Percentiles rank a stretch among this genome's conserved stretches.
These are phyloP conservation scores for Fusarium vanettenii DNA, from an alignment of 2,329 filamentous ascomycete species.

Conservation along the genomic window DNA sequence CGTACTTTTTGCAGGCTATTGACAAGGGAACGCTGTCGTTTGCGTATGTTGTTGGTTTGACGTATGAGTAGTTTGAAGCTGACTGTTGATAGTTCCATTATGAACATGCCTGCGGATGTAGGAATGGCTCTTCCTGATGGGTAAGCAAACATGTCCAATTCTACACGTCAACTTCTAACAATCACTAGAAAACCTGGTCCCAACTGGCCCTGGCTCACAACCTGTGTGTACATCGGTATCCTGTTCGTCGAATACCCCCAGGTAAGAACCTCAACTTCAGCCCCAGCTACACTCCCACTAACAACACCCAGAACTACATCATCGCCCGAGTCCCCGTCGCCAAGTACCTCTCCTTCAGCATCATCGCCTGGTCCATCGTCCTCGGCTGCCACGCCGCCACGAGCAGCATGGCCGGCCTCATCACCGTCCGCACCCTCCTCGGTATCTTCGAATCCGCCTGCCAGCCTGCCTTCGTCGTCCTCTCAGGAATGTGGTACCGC, in stretches of 20 bases:
- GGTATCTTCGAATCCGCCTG: conserved; percentile 79
- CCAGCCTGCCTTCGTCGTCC: conserved; percentile 74
- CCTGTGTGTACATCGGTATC: conserved; percentile 79
- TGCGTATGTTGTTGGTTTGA: background rate
- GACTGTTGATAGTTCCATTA: conserved; percentile 58
- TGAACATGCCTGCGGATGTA: conserved; percentile 66
- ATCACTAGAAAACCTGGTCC: background rate
- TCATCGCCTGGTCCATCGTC: conserved; percentile 68
- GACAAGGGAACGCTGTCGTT: background rate
- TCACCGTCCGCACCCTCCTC: conserved; percentile 72
- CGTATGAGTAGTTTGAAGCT: background rate
- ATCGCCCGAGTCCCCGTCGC: conserved; percentile 73
- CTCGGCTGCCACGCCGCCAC: conserved; percentile 72
- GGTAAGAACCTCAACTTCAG: background rate
- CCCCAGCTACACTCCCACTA: background rate
- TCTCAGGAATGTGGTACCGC: conserved; percentile 78
- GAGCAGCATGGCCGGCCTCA: conserved; percentile 68
- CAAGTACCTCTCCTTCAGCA: conserved; percentile 73
- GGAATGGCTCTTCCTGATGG: conserved; percentile 55
- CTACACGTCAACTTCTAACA: background rate
- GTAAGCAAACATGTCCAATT: background rate
- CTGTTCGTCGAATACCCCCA: conserved; percentile 77
- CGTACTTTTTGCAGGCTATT: conserved; percentile 77
- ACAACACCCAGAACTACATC: conserved; percentile 59
- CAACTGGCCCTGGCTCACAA: conserved; percentile 77